phyloP scores from a whole-genome alignment of 2,329 filamentous ascomycete species.

The Cephalotrichum gorgonifer region DNA sequence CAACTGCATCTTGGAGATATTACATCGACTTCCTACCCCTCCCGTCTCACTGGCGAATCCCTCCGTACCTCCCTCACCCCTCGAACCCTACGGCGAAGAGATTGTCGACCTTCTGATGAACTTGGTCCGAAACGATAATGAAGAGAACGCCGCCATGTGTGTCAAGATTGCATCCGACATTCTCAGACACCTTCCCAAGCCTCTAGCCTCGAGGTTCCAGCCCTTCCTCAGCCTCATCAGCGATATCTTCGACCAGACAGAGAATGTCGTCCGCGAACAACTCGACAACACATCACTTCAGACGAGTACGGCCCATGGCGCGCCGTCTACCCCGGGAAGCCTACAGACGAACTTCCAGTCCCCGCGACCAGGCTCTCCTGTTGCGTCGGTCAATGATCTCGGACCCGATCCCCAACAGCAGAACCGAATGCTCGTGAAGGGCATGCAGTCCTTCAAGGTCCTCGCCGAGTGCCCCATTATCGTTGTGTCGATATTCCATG shows the following conservation, averaged over 20 bases:
- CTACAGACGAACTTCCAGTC: constrained; percentile 70
- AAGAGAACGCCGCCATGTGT: constrained; percentile 96
- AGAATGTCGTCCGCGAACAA: constrained; percentile 87
- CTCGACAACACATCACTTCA: constrained; percentile 66
- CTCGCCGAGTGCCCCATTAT: constrained; percentile 97
- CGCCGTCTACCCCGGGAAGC: constrained; percentile 57
- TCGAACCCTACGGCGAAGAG: constrained; percentile 58
- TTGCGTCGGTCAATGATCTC: constrained; percentile 70
- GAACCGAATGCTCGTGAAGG: constrained; percentile 70
- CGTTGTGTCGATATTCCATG: constrained; percentile 95
- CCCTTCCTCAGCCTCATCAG: constrained; percentile 85
- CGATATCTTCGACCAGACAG: constrained; percentile 92
- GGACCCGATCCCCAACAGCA: constrained; percentile 74
- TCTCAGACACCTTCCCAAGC: constrained; percentile 83
- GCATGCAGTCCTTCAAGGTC: constrained; percentile 99
- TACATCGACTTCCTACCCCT: constrained; percentile 71
- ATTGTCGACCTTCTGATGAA: constrained; percentile 85
- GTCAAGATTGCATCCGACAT: constrained; percentile 98
- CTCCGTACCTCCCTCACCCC: constrained; percentile 53
- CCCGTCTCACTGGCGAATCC: constrained; percentile 58
- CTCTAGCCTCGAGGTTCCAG: constrained; percentile 69
- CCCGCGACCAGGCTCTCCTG: constrained; percentile 80
- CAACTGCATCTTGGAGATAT: constrained; percentile 86
- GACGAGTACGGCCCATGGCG: constrained; percentile 38
- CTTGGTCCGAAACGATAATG: constrained; percentile 84